phyloP scores from a whole-genome alignment of 2,329 filamentous ascomycete genomes.

The Arthrobotrys megalospora region DNA sequence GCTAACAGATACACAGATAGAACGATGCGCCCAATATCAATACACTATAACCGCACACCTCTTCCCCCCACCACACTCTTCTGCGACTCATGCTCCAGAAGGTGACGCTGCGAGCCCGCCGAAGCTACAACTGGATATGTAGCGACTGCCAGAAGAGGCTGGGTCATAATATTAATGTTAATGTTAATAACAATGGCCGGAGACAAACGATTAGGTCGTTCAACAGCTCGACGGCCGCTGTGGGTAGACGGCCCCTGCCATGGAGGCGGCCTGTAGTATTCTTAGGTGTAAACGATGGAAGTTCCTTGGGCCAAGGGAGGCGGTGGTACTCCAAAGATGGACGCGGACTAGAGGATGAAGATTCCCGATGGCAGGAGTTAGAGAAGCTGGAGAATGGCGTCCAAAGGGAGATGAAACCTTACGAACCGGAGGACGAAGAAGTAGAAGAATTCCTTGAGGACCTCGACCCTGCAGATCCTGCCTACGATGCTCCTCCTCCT shows the following conservation, averaged over 20 bases:
- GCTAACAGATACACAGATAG: conserved; percentile 1
- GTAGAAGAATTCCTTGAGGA: conserved; percentile 6
- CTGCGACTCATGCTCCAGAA: conserved; percentile 58
- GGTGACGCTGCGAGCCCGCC: conserved; percentile 54
- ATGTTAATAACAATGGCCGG: conserved; percentile 22
- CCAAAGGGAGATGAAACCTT: background rate
- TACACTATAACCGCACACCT: conserved; percentile 34
- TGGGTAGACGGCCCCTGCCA: conserved; percentile 1
- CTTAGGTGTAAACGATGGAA: conserved; percentile 6
- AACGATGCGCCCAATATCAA: conserved; percentile 42
- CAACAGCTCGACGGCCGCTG: conserved; percentile 1
- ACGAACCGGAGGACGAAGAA: conserved; percentile 1
- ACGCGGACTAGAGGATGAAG: background rate
- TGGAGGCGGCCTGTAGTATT: conserved; percentile 17
- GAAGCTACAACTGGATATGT: conserved; percentile 60
- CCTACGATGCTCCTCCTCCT: background rate
- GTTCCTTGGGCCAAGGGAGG: background rate
- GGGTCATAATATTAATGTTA: conserved; percentile 23
- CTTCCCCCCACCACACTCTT: conserved; percentile 35
- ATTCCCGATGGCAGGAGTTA: background rate
- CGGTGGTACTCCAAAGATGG: conserved; percentile 9
- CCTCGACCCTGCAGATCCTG: conserved; percentile 5
- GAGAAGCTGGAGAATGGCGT: background rate
- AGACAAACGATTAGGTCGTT: conserved; percentile 28
- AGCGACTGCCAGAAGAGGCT: conserved; percentile 55